Evolutionary conservation across 257 asterid genomes (phyloP), one percentile per base, ranked within the genome.

Genomic region (Datura wrightii): DNA sequence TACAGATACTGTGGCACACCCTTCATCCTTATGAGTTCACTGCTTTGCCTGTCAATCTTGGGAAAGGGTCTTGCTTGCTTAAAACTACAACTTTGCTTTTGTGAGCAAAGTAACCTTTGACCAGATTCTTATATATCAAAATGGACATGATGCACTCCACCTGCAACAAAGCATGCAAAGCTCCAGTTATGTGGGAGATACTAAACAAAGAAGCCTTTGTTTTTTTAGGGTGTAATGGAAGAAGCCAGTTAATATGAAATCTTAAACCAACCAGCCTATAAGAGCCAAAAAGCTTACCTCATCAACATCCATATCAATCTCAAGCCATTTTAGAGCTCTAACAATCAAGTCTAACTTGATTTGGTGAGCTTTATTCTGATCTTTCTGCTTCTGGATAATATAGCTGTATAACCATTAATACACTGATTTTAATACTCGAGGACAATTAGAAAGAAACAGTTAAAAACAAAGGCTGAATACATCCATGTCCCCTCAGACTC

Each of bases 1-100:
- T 3, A 13, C 44, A 76, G 24, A 50, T 50, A 52, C 24, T 24
- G 62, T 50, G 44, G 46, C 50, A 71, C 79, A 62, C 79, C 84
- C 82, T 24, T 36, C 39, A n/a, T 79, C 55, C 24, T 84, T 96
- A 94, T 16, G 94, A 83, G 86, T 82, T 88, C 72, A 92, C 97
- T 9, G 98, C 96, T 86, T 91, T 93, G 86, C 98, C 98, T 58
- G 94, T 92, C 85, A 94, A 91, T 89, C 88, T 94, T 11, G 98
- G 99, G 88, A 96, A 96, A 76, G 99, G 98, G 66, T 94, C 99
- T 82, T 96, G 98, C 88, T 96, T 96, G 93, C 98, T 94, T 70
- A 94, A 83, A 84, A 96, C 98, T 70, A 87, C 98, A 81, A 96
- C 98, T 87, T 96, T 96, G 83, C 97, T 96, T 90, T 96, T 94